Conservation (phyloP, 2,329 filamentous ascomycete genomes). For the Hymenoscyphus fructigenus region DNA sequence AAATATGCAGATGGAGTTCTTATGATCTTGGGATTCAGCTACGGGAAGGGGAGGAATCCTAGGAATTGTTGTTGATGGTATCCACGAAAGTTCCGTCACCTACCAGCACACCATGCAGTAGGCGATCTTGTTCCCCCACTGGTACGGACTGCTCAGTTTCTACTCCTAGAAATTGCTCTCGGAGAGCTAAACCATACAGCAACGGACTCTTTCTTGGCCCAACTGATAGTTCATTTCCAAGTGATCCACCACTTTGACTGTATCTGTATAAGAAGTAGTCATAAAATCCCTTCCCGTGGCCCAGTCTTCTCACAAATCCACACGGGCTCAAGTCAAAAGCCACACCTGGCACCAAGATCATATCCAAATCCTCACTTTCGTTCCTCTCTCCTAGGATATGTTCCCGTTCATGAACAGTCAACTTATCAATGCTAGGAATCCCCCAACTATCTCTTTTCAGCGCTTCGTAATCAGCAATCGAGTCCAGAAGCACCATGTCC, state of each 20-base stretch:
- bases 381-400: constrained; percentile 67
- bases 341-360: constrained; percentile 90
- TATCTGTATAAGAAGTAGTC: constrained; percentile 87
- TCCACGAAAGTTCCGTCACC: constrained; percentile 64
- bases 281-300: constrained; percentile 96
- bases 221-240: constrained; percentile 43
- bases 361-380: constrained; percentile 61
- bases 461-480: constrained; percentile 73
- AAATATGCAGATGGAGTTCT: constrained; percentile 16
- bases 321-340: constrained; percentile 70
- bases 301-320: constrained; percentile 68
- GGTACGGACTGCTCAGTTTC: constrained; percentile 65
- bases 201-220: constrained; percentile 58
- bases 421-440: constrained; percentile 77
- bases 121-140: constrained; percentile 73
- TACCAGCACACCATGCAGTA: constrained; percentile 73
- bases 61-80: constrained; percentile 24
- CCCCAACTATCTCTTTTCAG: constrained; percentile 84
- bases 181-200: constrained; percentile 76
- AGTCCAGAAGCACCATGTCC: constrained; percentile 87
- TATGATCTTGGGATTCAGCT: constrained; percentile 18
- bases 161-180: constrained; percentile 73
- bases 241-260: constrained; percentile 43
- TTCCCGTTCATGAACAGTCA: constrained; percentile 63
- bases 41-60: constrained; percentile 13